Conservation (phyloP, 768 basidiomycete species). For the Glaciozyma martinii region DNA sequence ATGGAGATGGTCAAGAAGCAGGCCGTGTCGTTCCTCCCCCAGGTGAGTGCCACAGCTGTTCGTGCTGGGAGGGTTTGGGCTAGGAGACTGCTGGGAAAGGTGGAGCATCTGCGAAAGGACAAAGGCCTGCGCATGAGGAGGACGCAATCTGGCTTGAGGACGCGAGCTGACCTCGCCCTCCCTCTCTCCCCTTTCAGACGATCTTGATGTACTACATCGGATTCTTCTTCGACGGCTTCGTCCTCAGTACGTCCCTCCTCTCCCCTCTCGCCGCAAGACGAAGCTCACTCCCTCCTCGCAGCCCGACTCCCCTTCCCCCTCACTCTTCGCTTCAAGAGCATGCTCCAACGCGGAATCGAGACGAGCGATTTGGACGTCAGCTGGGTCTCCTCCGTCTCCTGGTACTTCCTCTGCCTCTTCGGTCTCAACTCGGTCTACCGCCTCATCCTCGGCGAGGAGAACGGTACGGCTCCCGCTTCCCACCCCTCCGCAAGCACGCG, state of each 20-base stretch:
- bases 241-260: slow-evolving; percentile 72
- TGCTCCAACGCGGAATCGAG: slow-evolving; percentile 92
- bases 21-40: slow-evolving; percentile 94
- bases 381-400: slow-evolving; percentile 97
- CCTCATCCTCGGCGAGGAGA: slow-evolving; percentile 80
- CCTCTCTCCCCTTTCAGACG: slow-evolving; percentile 52
- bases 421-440: slow-evolving; percentile 87
- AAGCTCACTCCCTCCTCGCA: slow-evolving; percentile 38
- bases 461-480: slow-evolving; percentile 51
- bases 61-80: no score
- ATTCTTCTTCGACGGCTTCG: slow-evolving; percentile 98
- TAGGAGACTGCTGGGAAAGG: no score
- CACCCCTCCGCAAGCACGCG: neutral
- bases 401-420: slow-evolving; percentile 99
- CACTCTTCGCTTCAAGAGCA: slow-evolving; percentile 92
- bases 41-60: slow-evolving; percentile 15
- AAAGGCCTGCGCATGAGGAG: no score
- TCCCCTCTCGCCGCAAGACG: slow-evolving; percentile 41
- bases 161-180: neutral
- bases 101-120: no score
- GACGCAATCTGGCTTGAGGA: neutral
- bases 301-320: slow-evolving; percentile 95
- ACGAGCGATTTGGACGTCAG: slow-evolving; percentile 95
- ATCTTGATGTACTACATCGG: slow-evolving; percentile 99
- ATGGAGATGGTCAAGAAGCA: slow-evolving; percentile 99